Evolutionary conservation across 352 stramenopile species (phyloP).

Genomic region (Lagenidium giganteum): DNA sequence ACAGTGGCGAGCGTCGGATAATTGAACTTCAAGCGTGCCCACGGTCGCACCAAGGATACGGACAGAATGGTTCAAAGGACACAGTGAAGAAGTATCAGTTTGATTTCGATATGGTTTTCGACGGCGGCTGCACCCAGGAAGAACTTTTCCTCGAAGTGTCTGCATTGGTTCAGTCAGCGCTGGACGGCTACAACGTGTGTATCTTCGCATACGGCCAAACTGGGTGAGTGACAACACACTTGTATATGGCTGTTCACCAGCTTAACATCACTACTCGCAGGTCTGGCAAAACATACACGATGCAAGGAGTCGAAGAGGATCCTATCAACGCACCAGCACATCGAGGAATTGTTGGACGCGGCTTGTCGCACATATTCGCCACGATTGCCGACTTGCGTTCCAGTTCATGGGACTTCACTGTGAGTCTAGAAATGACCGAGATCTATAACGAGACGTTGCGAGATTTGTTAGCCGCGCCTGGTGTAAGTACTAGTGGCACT

Average conservation of each 20-base stretch:
- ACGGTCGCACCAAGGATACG: conserved; percentile 69
- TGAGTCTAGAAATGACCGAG: conserved; percentile 89
- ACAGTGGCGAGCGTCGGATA: conserved; percentile 47
- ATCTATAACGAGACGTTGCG: conserved; percentile 98
- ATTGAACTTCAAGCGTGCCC: conserved; percentile 68
- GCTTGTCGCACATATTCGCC: conserved; percentile 75
- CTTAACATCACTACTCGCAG: conserved; percentile 14
- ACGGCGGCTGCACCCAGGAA: conserved; percentile 90
- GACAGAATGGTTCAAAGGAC: conserved; percentile 39
- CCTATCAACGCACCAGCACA: conserved; percentile 39
- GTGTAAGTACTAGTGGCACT: conserved; percentile 33
- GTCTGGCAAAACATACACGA: conserved; percentile 87
- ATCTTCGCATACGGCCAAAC: conserved; percentile 93
- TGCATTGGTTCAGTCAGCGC: conserved; percentile 90
- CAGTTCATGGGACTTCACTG: conserved; percentile 70
- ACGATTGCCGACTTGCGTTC: conserved; percentile 49
- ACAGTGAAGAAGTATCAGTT: conserved; percentile 90
- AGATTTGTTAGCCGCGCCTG: conserved; percentile 83
- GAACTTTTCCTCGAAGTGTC: conserved; percentile 96
- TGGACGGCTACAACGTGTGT: conserved; percentile 96
- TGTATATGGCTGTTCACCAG: neutral
- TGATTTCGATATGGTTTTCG: conserved; percentile 97
- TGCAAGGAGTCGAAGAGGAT: conserved; percentile 66
- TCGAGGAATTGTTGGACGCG: conserved; percentile 77
- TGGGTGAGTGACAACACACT: conserved; percentile 30